Conservation (phyloP, 306 rosid species). For the Gynostemma pentaphyllum region DNA sequence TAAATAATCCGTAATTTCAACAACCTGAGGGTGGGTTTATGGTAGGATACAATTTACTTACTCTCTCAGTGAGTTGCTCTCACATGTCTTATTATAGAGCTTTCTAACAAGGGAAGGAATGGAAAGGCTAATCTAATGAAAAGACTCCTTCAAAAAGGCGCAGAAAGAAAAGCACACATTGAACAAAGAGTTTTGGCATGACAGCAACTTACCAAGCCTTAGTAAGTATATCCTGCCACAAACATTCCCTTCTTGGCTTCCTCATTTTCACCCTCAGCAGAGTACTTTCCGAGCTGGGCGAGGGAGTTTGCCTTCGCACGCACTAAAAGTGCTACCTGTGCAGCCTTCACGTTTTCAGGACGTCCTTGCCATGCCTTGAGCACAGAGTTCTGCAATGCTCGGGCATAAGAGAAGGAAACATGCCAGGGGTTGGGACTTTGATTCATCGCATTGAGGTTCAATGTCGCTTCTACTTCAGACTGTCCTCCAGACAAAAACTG, state of each 20-base stretch:
- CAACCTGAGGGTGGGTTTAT: too few relatives aligned
- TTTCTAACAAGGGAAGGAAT: background rate
- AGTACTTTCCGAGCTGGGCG: slow-evolving; percentile 92
- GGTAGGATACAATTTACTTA: slow-evolving; percentile 5
- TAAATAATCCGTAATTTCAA: too few relatives aligned
- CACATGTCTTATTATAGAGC: slow-evolving; percentile 9
- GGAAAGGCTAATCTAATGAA: background rate
- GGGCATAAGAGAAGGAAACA: slow-evolving; percentile 93
- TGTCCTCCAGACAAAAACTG: slow-evolving; percentile 99
- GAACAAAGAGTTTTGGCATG: too few relatives aligned
- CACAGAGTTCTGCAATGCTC: slow-evolving; percentile 85
- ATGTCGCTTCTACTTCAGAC: slow-evolving; percentile 85
- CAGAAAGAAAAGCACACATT: background rate
- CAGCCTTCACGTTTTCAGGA: slow-evolving; percentile 66
- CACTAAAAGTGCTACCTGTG: slow-evolving; percentile 69
- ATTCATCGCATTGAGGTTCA: slow-evolving; percentile 95
- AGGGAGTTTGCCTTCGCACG: slow-evolving; percentile 96
- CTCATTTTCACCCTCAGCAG: slow-evolving; percentile 73
- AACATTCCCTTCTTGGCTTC: slow-evolving; percentile 92
- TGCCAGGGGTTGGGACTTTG: slow-evolving; percentile 99
- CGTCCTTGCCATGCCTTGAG: slow-evolving; percentile 95
- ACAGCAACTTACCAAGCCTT: background rate
- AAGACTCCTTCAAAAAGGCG: background rate
- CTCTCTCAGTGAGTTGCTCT: slow-evolving; percentile 14
- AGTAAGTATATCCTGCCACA: slow-evolving; percentile 85